Percentiles rank a stretch among this genome's conserved stretches.
These are phyloP conservation scores for Handroanthus guayacan DNA, from an alignment of 257 asterid genomes.

Conservation along the genomic window DNA sequence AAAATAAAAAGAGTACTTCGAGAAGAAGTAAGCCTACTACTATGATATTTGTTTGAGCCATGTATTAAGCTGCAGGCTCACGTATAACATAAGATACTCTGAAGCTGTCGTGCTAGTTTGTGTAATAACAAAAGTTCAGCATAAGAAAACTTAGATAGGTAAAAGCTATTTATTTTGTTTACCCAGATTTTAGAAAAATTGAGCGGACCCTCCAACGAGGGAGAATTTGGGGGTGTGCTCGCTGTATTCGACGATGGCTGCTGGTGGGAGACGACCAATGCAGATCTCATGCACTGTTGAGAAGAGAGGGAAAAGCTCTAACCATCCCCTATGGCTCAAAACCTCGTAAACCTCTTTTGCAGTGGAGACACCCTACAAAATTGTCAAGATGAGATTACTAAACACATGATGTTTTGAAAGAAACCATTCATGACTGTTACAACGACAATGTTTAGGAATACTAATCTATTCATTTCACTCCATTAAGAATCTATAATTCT, in stretches of 20 bases:
- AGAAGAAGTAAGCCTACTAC: background rate
- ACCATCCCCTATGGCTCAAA: conserved; percentile 68
- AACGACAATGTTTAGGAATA: too few species aligned
- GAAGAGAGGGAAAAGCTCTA: conserved; percentile 71
- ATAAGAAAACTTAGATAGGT: background rate
- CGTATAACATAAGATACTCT: background rate
- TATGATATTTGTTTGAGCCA: background rate
- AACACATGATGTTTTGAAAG: background rate
- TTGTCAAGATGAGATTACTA: background rate
- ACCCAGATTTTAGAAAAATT: conserved; percentile 16
- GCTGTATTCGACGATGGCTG: conserved; percentile 61
- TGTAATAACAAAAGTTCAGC: background rate
- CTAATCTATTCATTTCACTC: too few species aligned
- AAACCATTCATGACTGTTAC: background rate
- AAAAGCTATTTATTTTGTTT: background rate
- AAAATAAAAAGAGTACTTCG: too few species aligned
- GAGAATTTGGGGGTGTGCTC: conserved; percentile 52
- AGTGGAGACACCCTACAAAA: conserved; percentile 75
- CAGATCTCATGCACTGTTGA: conserved; percentile 74
- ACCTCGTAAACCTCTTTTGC: conserved; percentile 86
- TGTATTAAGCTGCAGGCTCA: background rate
- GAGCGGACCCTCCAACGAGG: conserved; percentile 48
- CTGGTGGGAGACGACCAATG: conserved; percentile 61
- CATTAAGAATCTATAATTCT: too few species aligned
- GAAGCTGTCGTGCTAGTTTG: background rate